Conservation (phyloP, 2,329 filamentous ascomycete species). For the Stemphylium beticola region DNA sequence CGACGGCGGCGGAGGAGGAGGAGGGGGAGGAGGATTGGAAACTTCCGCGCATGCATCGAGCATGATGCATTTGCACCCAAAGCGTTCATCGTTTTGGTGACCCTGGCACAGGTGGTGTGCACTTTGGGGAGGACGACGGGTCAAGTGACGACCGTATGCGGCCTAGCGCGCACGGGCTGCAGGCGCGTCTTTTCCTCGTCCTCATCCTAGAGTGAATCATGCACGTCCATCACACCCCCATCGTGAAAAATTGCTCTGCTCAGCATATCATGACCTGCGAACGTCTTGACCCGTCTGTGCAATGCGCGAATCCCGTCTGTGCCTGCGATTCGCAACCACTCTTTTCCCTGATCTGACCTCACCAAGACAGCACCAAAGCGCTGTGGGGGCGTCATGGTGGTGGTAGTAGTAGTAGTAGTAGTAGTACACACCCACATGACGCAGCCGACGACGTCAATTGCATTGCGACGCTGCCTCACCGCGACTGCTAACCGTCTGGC, state of each 20-base stretch:
- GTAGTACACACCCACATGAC: neutral
- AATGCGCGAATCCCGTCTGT: neutral
- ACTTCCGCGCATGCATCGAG: neutral
- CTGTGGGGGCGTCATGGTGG: neutral
- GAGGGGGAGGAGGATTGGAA: too few relatives aligned
- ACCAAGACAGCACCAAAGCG: slow-evolving; percentile 5
- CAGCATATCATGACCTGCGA: slow-evolving; percentile 16
- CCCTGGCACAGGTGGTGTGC: neutral
- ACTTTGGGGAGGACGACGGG: neutral
- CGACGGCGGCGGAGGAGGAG: neutral
- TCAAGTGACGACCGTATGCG: slow-evolving; percentile 13
- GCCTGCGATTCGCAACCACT: slow-evolving; percentile 11
- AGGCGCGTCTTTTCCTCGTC: neutral
- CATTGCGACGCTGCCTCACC: neutral
- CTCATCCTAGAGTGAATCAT: slow-evolving; percentile 28
- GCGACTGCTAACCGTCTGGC: neutral
- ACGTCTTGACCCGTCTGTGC: slow-evolving; percentile 9
- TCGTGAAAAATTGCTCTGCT: slow-evolving; percentile 16
- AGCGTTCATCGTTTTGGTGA: neutral
- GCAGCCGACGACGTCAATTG: neutral
- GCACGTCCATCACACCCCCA: slow-evolving; percentile 32
- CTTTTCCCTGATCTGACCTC: neutral
- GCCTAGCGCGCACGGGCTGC: slow-evolving; percentile 23
- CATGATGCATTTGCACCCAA: neutral
- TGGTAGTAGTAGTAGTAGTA: too few relatives aligned